Percentiles rank a stretch among this genome's conserved stretches.
Evolutionary conservation across 352 stramenopile genomes (phyloP).

Genomic region (Chrysophaeum taylorii): DNA sequence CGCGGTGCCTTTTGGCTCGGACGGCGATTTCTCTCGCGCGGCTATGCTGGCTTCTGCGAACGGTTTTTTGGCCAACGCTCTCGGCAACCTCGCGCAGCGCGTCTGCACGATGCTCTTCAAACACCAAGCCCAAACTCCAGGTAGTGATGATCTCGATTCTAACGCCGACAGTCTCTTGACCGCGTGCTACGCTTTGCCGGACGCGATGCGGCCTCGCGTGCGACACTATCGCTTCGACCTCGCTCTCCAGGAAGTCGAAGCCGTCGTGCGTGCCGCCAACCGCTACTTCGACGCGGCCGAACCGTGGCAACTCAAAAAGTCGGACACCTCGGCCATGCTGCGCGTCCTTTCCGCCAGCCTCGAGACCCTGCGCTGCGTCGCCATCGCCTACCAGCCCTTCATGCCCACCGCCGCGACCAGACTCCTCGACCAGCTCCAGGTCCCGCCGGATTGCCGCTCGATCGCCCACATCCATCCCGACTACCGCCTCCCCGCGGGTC

Average conservation of each 20-base stretch:
- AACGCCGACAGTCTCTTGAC: too few species aligned
- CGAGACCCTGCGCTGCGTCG: constrained; percentile 53
- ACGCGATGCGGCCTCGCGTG: constrained; percentile 35
- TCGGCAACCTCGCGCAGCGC: constrained; percentile 63
- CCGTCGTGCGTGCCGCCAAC: constrained; percentile 56
- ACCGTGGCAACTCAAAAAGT: constrained; percentile 62
- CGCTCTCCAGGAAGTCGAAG: constrained; percentile 46
- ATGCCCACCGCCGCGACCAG: constrained; percentile 50
- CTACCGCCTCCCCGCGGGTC: constrained; percentile 3
- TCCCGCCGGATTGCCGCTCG: constrained; percentile 17
- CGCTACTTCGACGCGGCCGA: constrained; percentile 58
- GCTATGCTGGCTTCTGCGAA: constrained; percentile 55
- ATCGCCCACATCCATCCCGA: constrained; percentile 16
- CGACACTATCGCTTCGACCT: constrained; percentile 49
- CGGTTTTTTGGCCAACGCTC: constrained; percentile 57
- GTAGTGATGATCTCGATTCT: too few species aligned
- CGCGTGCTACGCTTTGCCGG: constrained; percentile 31
- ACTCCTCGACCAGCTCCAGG: constrained; percentile 55
- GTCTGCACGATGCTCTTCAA: constrained; percentile 57
- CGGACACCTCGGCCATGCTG: constrained; percentile 52
- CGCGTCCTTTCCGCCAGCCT: constrained; percentile 60
- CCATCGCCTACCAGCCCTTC: constrained; percentile 62
- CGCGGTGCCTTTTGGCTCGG: constrained; percentile 62
- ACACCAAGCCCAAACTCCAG: too few species aligned
- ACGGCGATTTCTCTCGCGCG: constrained; percentile 62